Percentiles rank a stretch among this genome's conserved stretches.
Conservation (phyloP, 108 stramenopile genomes). For the Cylindrotheca fusiformis region DNA sequence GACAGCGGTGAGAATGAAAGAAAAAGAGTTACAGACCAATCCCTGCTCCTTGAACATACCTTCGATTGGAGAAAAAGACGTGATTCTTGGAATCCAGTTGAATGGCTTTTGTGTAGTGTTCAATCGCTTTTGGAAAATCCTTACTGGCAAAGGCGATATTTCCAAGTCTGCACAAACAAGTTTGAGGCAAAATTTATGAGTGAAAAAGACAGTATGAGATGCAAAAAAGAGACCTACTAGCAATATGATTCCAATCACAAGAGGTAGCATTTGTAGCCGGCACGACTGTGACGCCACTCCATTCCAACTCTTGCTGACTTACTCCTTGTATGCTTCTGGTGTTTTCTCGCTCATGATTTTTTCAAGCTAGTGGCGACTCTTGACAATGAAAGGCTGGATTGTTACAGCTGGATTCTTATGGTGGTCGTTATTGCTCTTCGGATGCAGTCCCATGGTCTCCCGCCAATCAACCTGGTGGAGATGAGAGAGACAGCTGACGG, state of each 20-base stretch:
- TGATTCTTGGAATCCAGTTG: slow-evolving; percentile 83
- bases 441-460: too few species aligned
- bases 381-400: too few species aligned
- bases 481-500: too few species aligned
- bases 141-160: slow-evolving; percentile 83
- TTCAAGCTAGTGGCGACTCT: too few species aligned
- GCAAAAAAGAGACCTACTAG: not conserved
- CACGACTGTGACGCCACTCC: not conserved
- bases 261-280: not conserved
- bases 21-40: not conserved
- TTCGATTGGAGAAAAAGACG: slow-evolving; percentile 89
- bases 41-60: slow-evolving; percentile 44
- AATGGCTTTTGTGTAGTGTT: slow-evolving; percentile 88
- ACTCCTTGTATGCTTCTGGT: slow-evolving; percentile 31
- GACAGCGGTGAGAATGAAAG: not conserved
- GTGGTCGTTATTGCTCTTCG: too few species aligned
- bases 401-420: too few species aligned
- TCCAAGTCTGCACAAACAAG: slow-evolving; percentile 59
- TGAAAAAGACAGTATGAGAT: too few species aligned
- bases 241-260: not conserved
- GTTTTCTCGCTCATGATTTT: slow-evolving; percentile 17
- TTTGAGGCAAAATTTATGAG: not conserved
- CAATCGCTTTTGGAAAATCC: slow-evolving; percentile 81
- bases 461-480: too few species aligned
- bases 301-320: not conserved